Conservation (phyloP, 495 filamentous ascomycete species). For the Penicillium pancosmium region DNA sequence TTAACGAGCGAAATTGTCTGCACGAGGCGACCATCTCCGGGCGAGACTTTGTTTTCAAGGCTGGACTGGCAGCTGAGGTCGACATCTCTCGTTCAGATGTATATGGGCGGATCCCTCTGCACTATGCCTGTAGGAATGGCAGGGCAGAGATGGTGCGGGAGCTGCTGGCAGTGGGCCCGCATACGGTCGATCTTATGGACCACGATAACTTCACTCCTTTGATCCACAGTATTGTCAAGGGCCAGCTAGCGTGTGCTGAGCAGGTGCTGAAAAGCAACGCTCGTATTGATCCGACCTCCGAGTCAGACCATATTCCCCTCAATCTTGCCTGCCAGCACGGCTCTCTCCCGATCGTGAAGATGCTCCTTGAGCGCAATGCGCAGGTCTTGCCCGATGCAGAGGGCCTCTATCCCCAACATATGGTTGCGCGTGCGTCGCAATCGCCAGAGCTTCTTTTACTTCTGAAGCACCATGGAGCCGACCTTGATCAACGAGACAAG, state of each 20-base stretch:
- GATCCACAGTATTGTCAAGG: constrained; percentile 90
- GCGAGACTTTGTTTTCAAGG: constrained; percentile 71
- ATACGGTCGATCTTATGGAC: constrained; percentile 82
- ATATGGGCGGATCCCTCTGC: constrained; percentile 89
- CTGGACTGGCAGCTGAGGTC: constrained; percentile 69
- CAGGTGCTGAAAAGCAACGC: constrained; percentile 72
- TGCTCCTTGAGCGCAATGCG: constrained; percentile 78
- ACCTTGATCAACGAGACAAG: constrained; percentile 90
- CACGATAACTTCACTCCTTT: constrained; percentile 97
- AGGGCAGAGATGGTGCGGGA: constrained; percentile 79
- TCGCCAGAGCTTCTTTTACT: constrained; percentile 76
- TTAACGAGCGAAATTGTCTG: constrained; percentile 94
- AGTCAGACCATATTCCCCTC: constrained; percentile 89
- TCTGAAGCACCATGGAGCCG: constrained; percentile 83
- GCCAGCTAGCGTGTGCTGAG: constrained; percentile 75
- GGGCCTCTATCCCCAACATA: constrained; percentile 95
- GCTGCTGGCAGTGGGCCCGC: constrained; percentile 60
- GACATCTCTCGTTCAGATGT: constrained; percentile 82
- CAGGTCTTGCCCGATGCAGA: constrained; percentile 87
- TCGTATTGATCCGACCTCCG: constrained; percentile 76
- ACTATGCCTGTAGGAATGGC: constrained; percentile 96
- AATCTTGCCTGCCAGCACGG: constrained; percentile 95
- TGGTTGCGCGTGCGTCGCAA: constrained; percentile 88
- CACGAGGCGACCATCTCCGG: constrained; percentile 94
- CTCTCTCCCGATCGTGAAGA: constrained; percentile 75